Evolutionary conservation across 2,329 filamentous ascomycete species (phyloP).

Genomic region (Botryotinia calthae): DNA sequence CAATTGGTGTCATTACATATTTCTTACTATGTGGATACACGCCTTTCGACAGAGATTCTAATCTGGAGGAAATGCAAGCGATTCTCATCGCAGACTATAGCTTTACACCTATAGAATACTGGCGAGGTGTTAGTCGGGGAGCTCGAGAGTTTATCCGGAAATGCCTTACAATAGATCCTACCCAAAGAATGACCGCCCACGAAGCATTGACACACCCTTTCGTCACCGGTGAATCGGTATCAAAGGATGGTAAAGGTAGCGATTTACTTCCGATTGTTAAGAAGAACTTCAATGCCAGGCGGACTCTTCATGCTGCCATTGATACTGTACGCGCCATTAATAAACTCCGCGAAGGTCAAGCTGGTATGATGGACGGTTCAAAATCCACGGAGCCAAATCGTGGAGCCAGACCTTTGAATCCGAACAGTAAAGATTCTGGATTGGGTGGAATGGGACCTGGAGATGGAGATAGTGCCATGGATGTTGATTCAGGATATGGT

Average conservation of each 20-base stretch:
- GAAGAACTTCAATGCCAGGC: slow-evolving; percentile 71
- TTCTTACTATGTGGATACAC: slow-evolving; percentile 98
- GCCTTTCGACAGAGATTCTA: slow-evolving; percentile 93
- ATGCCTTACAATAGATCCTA: slow-evolving; percentile 88
- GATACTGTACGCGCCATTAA: slow-evolving; percentile 70
- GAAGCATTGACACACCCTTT: slow-evolving; percentile 68
- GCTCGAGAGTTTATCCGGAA: slow-evolving; percentile 90
- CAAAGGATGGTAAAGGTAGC: slow-evolving; percentile 51
- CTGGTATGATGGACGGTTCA: slow-evolving; percentile 59
- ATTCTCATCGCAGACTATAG: slow-evolving; percentile 95
- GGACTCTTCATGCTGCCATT: slow-evolving; percentile 67
- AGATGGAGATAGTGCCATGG: slow-evolving; percentile 29
- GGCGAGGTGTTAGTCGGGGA: slow-evolving; percentile 83
- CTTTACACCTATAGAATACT: slow-evolving; percentile 93
- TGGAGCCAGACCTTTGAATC: slow-evolving; percentile 39
- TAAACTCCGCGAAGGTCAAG: slow-evolving; percentile 63
- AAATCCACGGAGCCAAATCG: slow-evolving; percentile 50
- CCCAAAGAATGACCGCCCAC: slow-evolving; percentile 85
- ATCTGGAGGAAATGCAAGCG: slow-evolving; percentile 99
- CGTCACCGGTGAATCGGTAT: slow-evolving; percentile 51
- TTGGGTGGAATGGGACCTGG: slow-evolving; percentile 34
- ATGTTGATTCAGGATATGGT: slow-evolving; percentile 35
- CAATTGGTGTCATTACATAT: slow-evolving; percentile 97
- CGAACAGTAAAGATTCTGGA: slow-evolving; percentile 47
- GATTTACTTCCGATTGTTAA: slow-evolving; percentile 67